Conservation (phyloP, 441 rosid genomes). For the Populus hybrid region DNA sequence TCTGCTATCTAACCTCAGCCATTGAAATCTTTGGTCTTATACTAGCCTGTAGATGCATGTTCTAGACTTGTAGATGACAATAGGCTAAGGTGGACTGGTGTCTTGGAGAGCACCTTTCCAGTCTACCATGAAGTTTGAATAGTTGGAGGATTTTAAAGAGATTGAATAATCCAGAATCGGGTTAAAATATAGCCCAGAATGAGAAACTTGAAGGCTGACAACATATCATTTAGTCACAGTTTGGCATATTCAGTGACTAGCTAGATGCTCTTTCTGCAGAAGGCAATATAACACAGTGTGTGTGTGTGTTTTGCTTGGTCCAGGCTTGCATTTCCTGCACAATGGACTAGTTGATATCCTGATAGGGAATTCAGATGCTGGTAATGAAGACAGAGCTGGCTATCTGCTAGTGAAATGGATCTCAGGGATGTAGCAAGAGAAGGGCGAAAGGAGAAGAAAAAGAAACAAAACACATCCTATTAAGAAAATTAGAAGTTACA, state of each 20-base stretch:
- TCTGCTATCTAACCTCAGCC: not conserved
- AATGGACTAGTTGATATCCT: not conserved
- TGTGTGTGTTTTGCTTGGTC: not conserved
- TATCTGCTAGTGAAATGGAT: not conserved
- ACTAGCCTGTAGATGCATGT: not conserved
- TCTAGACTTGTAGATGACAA: not conserved
- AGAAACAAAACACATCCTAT: slow-evolving; percentile 24
- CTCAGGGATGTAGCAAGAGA: not conserved
- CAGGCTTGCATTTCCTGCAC: not conserved
- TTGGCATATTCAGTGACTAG: not conserved
- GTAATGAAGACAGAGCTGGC: not conserved
- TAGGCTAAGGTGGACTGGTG: not conserved
- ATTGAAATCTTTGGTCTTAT: not conserved
- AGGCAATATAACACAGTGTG: not conserved
- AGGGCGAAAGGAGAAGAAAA: not conserved
- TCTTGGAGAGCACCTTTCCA: not conserved
- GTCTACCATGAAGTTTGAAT: too few relatives aligned
- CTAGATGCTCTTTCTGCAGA: not conserved
- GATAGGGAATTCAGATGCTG: not conserved
- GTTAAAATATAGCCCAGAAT: too few relatives aligned
- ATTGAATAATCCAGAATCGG: not conserved
- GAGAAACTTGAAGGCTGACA: too few relatives aligned
- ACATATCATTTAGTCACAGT: not conserved
- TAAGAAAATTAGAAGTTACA: slow-evolving; percentile 28
- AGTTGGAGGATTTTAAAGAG: not conserved